Evolutionary conservation across 1,284 basidiomycete genomes (phyloP), one percentile per base, ranked within the genome.

Genomic region (Fistulina hepatica): DNA sequence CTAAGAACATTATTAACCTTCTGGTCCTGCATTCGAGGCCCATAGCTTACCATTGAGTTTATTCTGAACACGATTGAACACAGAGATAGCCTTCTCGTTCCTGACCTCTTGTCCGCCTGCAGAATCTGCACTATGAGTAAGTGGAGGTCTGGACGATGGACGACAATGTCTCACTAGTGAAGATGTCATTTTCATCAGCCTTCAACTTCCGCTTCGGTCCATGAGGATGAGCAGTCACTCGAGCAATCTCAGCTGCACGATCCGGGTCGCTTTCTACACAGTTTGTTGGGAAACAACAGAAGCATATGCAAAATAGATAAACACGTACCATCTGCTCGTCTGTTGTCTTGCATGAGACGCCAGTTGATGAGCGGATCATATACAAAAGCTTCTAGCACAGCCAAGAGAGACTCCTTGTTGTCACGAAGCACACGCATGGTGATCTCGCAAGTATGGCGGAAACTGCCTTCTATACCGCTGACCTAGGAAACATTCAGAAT

Each of bases 361-460:
- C 88, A 92, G 51, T 86, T 89, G 55, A 91, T 84, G 39, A 92
- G 62, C 9, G 88, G 88, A 53, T 92, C 88, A 49, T 91, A 91
- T 11, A 92, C 81, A 54, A 92, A 92, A 12, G 88, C 95, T 59
- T 98, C 95, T 21, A 99, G 69, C 16, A 99, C 89, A 9, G 95
- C 95, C 81, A 98, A 88, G 42, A 99, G 71, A 12, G 90, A 94
- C 60, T 98, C 95, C 61, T 94, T 92, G 67, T 98, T 98, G 43
- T 89, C 90, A 22, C 95, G 81, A 44, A 98, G 63, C 5, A 99
- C 95, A 43, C 79, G 74, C 95, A 99, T 98, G 25, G 91, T 91
- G 50, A 94, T 94, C 56, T 97, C 93, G 64, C 91, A 95, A 8
- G 90, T 94, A 49, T 84, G 82, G 52, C 89, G 78, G 73, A 94